These are phyloP conservation scores for Astrephomene gubernaculifera DNA, from an alignment of 139 green algal genomes.

Conservation along the genomic window DNA sequence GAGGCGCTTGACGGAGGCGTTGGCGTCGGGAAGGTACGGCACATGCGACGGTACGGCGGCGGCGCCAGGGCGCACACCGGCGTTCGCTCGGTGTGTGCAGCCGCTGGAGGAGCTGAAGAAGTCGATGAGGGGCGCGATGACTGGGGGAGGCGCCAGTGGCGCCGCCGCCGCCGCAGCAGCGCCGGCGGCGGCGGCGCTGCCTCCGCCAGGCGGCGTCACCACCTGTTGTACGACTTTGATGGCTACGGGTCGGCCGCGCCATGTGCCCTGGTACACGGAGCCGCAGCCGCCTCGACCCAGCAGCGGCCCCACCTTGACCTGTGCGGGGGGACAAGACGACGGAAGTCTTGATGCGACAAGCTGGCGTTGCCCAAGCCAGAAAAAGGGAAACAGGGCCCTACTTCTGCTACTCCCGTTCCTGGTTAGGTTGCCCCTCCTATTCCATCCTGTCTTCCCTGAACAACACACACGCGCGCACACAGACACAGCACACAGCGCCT, in stretches of 20 bases:
- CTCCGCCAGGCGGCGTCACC: neutral
- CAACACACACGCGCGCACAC: too few relatives aligned
- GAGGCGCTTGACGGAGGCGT: constrained; percentile 24
- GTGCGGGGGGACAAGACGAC: too few relatives aligned
- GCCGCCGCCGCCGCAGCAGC: neutral
- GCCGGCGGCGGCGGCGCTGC: neutral
- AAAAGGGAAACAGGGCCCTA: too few relatives aligned
- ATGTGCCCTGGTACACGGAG: constrained; percentile 4
- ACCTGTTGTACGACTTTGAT: constrained; percentile 45
- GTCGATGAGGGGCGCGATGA: constrained; percentile 17
- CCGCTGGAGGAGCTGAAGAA: constrained; percentile 14
- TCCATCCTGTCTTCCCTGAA: too few relatives aligned
- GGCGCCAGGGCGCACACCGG: neutral
- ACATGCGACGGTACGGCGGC: neutral
- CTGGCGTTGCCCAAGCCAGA: too few relatives aligned
- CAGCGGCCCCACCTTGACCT: constrained; percentile 12
- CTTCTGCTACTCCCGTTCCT: too few relatives aligned
- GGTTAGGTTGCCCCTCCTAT: too few relatives aligned
- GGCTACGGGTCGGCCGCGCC: constrained; percentile 11
- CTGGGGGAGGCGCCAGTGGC: neutral
- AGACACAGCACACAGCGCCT: too few relatives aligned
- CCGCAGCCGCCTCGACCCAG: constrained; percentile 39
- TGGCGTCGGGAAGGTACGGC: constrained; percentile 18
- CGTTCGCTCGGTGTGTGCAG: neutral
- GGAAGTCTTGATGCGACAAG: too few relatives aligned